phyloP scores from a whole-genome alignment of 2,329 filamentous ascomycete genomes.

The Grosmannia serpens region DNA sequence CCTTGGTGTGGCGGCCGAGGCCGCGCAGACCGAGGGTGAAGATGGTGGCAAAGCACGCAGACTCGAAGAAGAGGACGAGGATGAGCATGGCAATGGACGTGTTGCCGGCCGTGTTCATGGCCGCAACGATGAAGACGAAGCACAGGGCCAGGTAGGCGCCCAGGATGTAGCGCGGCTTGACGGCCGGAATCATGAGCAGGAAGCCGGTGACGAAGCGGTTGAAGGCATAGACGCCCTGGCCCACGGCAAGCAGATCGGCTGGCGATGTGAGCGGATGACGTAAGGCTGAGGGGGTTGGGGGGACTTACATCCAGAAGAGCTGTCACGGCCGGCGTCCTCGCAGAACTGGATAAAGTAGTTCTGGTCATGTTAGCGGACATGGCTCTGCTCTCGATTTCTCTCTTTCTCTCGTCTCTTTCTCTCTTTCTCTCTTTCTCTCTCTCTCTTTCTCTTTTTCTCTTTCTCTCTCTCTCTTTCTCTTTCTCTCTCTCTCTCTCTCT shows the following conservation, averaged over 20 bases:
- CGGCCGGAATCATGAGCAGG: conserved; percentile 36
- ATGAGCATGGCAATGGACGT: conserved; percentile 43
- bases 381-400: too few species aligned
- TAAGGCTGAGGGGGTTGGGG: neutral
- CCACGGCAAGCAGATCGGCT: conserved; percentile 44
- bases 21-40: conserved; percentile 46
- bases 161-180: conserved; percentile 45
- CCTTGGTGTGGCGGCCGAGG: conserved; percentile 43
- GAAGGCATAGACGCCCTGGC: conserved; percentile 47
- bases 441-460: neutral
- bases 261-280: conserved; percentile 6
- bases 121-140: conserved; percentile 42
- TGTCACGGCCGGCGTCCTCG: conserved; percentile 18
- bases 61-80: conserved; percentile 44
- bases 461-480: neutral
- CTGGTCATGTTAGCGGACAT: conserved; percentile 14
- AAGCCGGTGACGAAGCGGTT: conserved; percentile 46
- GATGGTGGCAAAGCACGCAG: conserved; percentile 47
- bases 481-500: too few species aligned
- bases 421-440: neutral
- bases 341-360: conserved; percentile 43
- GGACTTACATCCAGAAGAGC: conserved; percentile 12
- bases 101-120: conserved; percentile 39
- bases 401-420: neutral
- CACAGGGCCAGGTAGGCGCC: conserved; percentile 37